Evolutionary conservation across 495 filamentous ascomycete species (phyloP).

Genomic region (Aspergillus saccharolyticus): DNA sequence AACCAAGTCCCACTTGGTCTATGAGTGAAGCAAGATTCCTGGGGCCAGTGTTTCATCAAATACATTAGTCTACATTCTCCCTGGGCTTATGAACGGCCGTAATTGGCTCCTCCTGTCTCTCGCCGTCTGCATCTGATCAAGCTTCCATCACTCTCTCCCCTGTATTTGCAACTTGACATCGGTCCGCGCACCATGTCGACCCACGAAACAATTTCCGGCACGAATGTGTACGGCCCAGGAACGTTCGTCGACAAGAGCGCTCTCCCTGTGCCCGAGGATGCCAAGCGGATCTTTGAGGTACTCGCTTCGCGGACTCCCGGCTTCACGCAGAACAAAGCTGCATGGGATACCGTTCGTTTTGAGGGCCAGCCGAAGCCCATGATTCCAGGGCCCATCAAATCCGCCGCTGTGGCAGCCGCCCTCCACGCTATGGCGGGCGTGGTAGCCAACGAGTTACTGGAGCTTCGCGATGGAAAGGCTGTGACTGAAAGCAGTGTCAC

Average conservation of each 20-base stretch:
- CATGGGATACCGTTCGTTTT: slow-evolving; percentile 28
- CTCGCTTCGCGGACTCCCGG: slow-evolving; percentile 21
- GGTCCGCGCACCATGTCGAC: too few relatives aligned
- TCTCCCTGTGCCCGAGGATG: slow-evolving; percentile 24
- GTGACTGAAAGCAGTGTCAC: slow-evolving; percentile 10
- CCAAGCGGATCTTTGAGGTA: slow-evolving; percentile 22
- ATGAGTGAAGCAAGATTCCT: too few relatives aligned
- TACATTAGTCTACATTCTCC: too few relatives aligned
- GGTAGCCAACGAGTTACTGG: slow-evolving; percentile 27
- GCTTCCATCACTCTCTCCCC: too few relatives aligned
- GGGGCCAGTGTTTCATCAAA: too few relatives aligned
- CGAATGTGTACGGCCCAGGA: slow-evolving; percentile 25
- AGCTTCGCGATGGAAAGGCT: slow-evolving; percentile 19
- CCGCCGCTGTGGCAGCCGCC: slow-evolving; percentile 23
- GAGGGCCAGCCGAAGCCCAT: slow-evolving; percentile 21
- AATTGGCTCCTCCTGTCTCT: too few relatives aligned
- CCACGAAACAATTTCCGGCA: slow-evolving; percentile 19
- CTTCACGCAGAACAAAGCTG: slow-evolving; percentile 19
- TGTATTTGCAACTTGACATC: too few relatives aligned
- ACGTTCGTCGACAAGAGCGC: slow-evolving; percentile 25
- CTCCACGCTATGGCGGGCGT: slow-evolving; percentile 28
- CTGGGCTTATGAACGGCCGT: too few relatives aligned
- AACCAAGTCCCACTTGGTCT: too few relatives aligned
- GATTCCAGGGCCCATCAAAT: slow-evolving; percentile 26
- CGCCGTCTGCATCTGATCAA: too few relatives aligned